A percentile compares a stretch with the other conserved stretches of the same genome.
Conservation (phyloP, 1,139 yeast species). For the Kurtzmaniella natalensis region DNA sequence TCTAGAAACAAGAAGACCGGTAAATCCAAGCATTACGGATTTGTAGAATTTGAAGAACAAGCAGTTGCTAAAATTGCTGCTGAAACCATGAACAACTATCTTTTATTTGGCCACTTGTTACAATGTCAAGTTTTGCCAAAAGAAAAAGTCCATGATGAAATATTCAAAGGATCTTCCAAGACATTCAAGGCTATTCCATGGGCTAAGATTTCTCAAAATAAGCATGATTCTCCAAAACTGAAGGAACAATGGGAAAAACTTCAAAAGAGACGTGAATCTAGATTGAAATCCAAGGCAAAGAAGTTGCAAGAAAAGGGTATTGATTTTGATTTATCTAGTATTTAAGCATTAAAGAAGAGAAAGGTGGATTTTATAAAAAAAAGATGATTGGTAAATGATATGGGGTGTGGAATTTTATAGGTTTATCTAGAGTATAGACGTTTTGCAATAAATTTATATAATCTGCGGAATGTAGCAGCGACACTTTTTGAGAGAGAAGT, state of each 20-base stretch:
- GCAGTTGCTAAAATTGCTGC: slow-evolving; percentile 86
- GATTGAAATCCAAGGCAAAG: slow-evolving; percentile 40
- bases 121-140: slow-evolving; percentile 54
- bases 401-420: too few species aligned
- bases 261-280: slow-evolving; percentile 40
- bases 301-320: slow-evolving; percentile 54
- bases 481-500: too few species aligned
- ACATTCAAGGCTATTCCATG: slow-evolving; percentile 63
- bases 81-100: slow-evolving; percentile 93
- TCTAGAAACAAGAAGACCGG: slow-evolving; percentile 92
- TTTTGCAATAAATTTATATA: too few species aligned
- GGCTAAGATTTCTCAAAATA: slow-evolving; percentile 49
- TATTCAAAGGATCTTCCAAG: slow-evolving; percentile 51
- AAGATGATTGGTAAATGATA: too few species aligned
- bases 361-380: too few species aligned
- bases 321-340: slow-evolving; percentile 30
- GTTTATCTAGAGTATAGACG: too few species aligned
- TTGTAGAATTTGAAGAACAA: slow-evolving; percentile 69
- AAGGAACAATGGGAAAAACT: slow-evolving; percentile 56
- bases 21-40: slow-evolving; percentile 88
- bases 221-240: slow-evolving; percentile 55
- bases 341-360: too few species aligned
- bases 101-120: slow-evolving; percentile 80
- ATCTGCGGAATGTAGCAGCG: too few species aligned
- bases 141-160: slow-evolving; percentile 38